Percentiles rank a stretch among this genome's conserved stretches.
Conservation (phyloP, 2,329 filamentous ascomycete genomes). For the Phialophora expanda region DNA sequence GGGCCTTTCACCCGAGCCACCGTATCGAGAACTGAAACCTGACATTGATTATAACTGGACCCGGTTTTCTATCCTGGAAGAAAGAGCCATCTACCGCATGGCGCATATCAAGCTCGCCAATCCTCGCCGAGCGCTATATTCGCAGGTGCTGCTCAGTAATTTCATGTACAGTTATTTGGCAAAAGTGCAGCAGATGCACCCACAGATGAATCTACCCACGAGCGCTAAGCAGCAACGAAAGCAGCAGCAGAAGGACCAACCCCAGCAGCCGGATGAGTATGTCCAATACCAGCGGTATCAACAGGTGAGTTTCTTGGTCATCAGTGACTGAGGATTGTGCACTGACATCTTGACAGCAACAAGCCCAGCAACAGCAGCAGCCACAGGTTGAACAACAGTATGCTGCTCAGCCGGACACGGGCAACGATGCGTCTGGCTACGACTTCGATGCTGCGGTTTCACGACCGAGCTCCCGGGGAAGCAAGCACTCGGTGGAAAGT, state of each 20-base stretch:
- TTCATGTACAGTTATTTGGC: conserved; percentile 99
- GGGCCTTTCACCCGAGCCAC: conserved; percentile 80
- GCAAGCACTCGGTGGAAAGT: conserved; percentile 49
- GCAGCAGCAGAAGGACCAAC: conserved; percentile 43
- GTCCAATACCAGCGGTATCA: conserved; percentile 54
- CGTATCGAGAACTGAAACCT: conserved; percentile 73
- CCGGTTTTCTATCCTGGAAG: conserved; percentile 90
- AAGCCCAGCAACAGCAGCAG: conserved; percentile 43
- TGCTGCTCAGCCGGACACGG: conserved; percentile 37
- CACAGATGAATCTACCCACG: conserved; percentile 87
- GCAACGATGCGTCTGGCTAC: conserved; percentile 59
- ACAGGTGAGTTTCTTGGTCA: conserved; percentile 46
- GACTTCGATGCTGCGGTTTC: conserved; percentile 55
- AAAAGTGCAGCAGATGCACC: conserved; percentile 98
- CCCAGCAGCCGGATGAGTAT: conserved; percentile 49
- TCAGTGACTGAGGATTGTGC: neutral
- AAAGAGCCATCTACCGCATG: conserved; percentile 97
- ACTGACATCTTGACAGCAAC: conserved; percentile 34
- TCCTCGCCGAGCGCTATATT: conserved; percentile 85
- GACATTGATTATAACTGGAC: conserved; percentile 97
- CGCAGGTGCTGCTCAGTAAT: conserved; percentile 94
- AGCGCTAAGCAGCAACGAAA: conserved; percentile 71
- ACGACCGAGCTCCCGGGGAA: conserved; percentile 46
- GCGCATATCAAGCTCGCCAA: conserved; percentile 99
- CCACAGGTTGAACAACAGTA: conserved; percentile 26